Evolutionary conservation across 371 early-diverging fungal genomes (phyloP), one percentile per base, ranked within the genome.

Genomic region (Syncephalastrum racemosum): DNA sequence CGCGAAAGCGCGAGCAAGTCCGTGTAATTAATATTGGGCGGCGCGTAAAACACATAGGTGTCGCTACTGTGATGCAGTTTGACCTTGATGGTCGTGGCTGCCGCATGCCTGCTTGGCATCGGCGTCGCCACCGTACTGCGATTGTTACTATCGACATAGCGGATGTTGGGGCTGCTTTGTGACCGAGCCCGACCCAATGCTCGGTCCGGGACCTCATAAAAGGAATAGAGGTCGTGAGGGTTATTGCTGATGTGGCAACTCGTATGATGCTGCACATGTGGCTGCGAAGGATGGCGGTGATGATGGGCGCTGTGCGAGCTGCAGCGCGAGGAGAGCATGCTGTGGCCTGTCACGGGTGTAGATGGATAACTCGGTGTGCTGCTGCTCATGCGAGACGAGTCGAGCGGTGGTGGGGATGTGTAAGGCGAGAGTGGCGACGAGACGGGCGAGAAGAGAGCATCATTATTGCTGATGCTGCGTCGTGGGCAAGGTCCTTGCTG

Each of bases 41-140:
- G 89, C 13, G 91, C 89, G 44, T 90, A 86, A 46, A 95, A 84
- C 31, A 90, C 78, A 67, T 90, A 93, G 12, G 89, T 76, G 57
- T 84, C 81, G 20, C 84, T 80, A 62, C 91, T 91, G 56, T 84
- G 80, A 24, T 85, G 82, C 64, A 86, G 91, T 66, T 93, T 90
- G 56, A 90, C 86, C 62, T 89, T 89, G 63, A 92, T 77, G 60
- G 90, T 92, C 58, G 88, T 40, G 45, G 15, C 23, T 14, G 15
- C 4, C 49, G 57, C 23, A 50, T 45, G 23, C 48, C 46, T 44
- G 50, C 48, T 50, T 20, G 31, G 23, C 39, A 53, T 52, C 23
- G 46, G 25, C 4, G 50, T 39, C 39, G 51, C 8, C 10, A 24
- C 31, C 31, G 4, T 3, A 27, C 7, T 50, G 16, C 18, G 16